Evolutionary conservation across 179 eudicot genomes (phyloP).

Genomic region (Vitellaria paradoxa): DNA sequence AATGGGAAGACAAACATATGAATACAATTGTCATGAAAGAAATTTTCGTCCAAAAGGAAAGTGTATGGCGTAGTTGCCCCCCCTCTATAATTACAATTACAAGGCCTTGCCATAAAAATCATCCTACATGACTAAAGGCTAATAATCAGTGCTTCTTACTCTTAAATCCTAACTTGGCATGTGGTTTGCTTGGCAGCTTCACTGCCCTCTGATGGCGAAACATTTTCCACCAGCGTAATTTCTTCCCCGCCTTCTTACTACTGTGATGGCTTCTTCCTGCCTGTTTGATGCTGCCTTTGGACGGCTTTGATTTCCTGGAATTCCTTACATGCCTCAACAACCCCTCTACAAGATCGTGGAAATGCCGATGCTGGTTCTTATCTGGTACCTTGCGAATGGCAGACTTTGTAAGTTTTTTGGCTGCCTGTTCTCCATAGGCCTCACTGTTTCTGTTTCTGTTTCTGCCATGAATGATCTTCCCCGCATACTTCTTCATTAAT

Average conservation of each 20-base stretch:
- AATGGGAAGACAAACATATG: not conserved
- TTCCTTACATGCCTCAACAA: constrained; percentile 46
- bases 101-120: constrained; percentile 9
- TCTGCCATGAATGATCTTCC: constrained; percentile 28
- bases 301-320: constrained; percentile 43
- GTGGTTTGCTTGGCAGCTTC: constrained; percentile 39
- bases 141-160: constrained; percentile 27
- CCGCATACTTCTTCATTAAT: constrained; percentile 30
- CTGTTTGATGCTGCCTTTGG: constrained; percentile 24
- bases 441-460: constrained; percentile 4
- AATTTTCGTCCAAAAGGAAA: not conserved
- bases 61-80: no score
- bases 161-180: constrained; percentile 36
- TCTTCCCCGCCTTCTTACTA: constrained; percentile 27
- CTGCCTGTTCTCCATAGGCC: constrained; percentile 30
- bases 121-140: constrained; percentile 31
- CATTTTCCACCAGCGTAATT: constrained; percentile 47
- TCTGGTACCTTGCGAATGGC: constrained; percentile 16
- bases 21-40: not conserved
- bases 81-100: not conserved
- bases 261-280: constrained; percentile 17
- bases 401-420: constrained; percentile 30
- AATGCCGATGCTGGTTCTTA: constrained; percentile 40
- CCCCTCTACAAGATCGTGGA: constrained; percentile 47
- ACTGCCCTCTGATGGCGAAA: constrained; percentile 34